Conservation (phyloP, 805 yeast genomes). For the Sporopachydermia lactativora region DNA sequence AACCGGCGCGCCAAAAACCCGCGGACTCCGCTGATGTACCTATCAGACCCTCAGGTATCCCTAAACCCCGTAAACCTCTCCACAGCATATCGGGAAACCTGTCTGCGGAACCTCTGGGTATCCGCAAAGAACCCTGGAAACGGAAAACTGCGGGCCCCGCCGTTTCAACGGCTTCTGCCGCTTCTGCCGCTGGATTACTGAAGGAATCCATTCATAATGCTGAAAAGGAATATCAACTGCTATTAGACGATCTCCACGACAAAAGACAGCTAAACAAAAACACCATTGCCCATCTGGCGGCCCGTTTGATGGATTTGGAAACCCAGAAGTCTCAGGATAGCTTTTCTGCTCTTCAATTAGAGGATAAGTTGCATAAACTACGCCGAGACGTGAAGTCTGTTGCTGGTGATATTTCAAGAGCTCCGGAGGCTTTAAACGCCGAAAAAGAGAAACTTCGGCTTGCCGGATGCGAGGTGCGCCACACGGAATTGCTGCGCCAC, state of each 20-base stretch:
- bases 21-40: not conserved
- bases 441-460: too few relatives aligned
- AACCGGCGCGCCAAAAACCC: not conserved
- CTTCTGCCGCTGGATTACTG: not conserved
- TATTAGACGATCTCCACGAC: not conserved
- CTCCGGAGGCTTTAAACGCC: not conserved
- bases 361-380: not conserved
- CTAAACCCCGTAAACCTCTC: not conserved
- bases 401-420: not conserved
- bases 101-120: not conserved
- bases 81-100: not conserved
- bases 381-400: not conserved
- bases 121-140: not conserved
- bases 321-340: not conserved
- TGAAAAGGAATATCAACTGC: not conserved
- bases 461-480: too few relatives aligned
- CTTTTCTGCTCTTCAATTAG: not conserved
- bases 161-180: too few relatives aligned
- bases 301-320: not conserved
- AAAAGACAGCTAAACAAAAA: not conserved
- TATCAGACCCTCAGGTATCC: not conserved
- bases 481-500: not conserved
- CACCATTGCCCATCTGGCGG: not conserved
- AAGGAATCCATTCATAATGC: not conserved
- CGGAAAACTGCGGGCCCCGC: too few relatives aligned